Conservation (phyloP, 2,329 filamentous ascomycete genomes). For the Aspergillus chevalieri region DNA sequence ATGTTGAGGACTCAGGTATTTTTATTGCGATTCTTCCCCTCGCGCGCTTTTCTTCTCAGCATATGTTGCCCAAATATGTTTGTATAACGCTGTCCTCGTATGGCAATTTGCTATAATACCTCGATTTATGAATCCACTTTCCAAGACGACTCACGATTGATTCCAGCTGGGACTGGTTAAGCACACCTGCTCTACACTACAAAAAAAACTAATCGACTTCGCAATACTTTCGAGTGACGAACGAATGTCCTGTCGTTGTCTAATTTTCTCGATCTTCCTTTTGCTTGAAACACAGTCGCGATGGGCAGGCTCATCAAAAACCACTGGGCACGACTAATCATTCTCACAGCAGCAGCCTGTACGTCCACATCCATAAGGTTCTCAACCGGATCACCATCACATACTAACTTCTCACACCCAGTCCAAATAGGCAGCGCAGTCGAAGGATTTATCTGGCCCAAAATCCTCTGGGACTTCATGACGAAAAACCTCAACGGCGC, state of each 20-base stretch:
- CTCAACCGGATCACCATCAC: constrained; percentile 1
- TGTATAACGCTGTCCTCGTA: too few species aligned
- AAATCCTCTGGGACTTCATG: constrained; percentile 96
- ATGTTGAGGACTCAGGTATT: neutral
- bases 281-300: constrained; percentile 6
- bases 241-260: constrained; percentile 6
- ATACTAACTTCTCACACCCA: constrained; percentile 33
- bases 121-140: too few species aligned
- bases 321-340: constrained; percentile 93
- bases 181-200: too few species aligned
- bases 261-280: neutral
- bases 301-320: constrained; percentile 99
- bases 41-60: too few species aligned
- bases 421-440: constrained; percentile 82
- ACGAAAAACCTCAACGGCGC: constrained; percentile 82
- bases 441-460: constrained; percentile 94
- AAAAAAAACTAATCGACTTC: too few species aligned
- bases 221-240: constrained; percentile 22
- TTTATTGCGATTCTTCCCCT: too few species aligned
- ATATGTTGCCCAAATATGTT: too few species aligned
- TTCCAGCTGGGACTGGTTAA: too few species aligned
- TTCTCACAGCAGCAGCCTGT: constrained; percentile 78
- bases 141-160: too few species aligned
- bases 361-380: constrained; percentile 27
- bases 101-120: too few species aligned